Evolutionary conservation across 2,329 filamentous ascomycete genomes (phyloP).

Genomic region (Fusarium anthophilum): DNA sequence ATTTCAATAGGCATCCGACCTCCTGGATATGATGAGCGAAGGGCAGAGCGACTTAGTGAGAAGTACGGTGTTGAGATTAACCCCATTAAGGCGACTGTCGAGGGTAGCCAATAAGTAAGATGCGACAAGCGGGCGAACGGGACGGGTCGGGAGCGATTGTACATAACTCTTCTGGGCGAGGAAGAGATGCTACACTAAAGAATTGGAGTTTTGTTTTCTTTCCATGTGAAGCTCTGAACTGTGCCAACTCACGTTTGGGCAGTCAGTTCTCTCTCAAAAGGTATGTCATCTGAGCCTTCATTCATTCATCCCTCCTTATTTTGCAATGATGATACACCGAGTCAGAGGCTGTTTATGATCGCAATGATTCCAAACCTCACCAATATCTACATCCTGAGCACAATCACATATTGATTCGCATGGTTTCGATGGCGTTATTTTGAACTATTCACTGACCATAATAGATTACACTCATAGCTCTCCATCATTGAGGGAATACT

Average conservation of each 20-base stretch:
- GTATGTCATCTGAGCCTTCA: constrained; percentile 35
- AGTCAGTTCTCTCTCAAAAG: constrained; percentile 24
- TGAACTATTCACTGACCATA: constrained; percentile 3
- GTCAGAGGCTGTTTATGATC: constrained; percentile 62
- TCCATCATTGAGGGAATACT: background rate
- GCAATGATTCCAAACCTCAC: constrained; percentile 52
- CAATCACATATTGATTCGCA: background rate
- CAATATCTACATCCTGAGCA: constrained; percentile 37
- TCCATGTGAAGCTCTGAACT: constrained; percentile 40
- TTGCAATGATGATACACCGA: constrained; percentile 53
- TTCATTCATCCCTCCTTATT: background rate
- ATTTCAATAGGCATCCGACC: constrained; percentile 74
- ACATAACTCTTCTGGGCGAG: constrained; percentile 50
- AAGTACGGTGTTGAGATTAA: constrained; percentile 89
- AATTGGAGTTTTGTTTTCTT: constrained; percentile 52
- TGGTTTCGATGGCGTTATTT: background rate
- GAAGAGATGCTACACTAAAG: constrained; percentile 52
- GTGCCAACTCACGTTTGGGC: constrained; percentile 34
- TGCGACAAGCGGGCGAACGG: constrained; percentile 37
- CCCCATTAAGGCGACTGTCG: constrained; percentile 64
- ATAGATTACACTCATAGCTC: background rate
- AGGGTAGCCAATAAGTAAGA: constrained; percentile 53
- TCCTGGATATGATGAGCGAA: constrained; percentile 85
- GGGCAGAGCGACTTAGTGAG: constrained; percentile 82
- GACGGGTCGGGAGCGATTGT: constrained; percentile 45